phyloP scores from a whole-genome alignment of 306 rosid species.

The Carpinus viminea region DNA sequence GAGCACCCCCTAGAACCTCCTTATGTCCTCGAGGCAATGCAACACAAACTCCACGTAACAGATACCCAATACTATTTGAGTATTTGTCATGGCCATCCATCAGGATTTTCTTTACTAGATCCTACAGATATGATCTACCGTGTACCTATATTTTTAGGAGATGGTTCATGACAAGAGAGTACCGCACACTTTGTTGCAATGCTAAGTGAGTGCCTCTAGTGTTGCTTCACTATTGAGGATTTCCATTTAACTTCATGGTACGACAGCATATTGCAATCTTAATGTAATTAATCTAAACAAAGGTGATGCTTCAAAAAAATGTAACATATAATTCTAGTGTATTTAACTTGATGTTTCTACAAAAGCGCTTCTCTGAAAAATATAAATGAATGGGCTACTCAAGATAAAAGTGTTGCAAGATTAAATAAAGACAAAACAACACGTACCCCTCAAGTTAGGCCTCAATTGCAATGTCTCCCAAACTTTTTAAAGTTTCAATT shows the following conservation, averaged over 20 bases:
- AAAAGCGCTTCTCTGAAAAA: background rate
- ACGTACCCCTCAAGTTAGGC: no score
- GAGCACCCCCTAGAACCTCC: constrained; percentile 9
- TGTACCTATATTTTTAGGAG: background rate
- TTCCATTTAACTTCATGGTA: background rate
- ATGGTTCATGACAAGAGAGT: background rate
- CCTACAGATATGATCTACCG: no score
- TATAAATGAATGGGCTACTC: background rate
- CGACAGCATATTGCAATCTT: background rate
- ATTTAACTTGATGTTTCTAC: background rate
- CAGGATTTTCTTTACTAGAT: background rate
- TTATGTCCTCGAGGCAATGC: background rate
- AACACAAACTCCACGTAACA: background rate
- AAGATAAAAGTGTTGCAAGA: background rate
- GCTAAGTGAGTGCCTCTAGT: background rate
- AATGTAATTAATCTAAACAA: background rate
- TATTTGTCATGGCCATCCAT: background rate
- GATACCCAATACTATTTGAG: background rate
- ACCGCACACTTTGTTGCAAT: background rate
- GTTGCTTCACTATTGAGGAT: background rate
- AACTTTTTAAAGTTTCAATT: no score
- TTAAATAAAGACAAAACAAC: no score
- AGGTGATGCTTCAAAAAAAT: background rate
- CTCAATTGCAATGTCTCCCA: no score
- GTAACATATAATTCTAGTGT: background rate